Evolutionary conservation across 129 eudicot species (phyloP).

Genomic region (Logfia minima): DNA sequence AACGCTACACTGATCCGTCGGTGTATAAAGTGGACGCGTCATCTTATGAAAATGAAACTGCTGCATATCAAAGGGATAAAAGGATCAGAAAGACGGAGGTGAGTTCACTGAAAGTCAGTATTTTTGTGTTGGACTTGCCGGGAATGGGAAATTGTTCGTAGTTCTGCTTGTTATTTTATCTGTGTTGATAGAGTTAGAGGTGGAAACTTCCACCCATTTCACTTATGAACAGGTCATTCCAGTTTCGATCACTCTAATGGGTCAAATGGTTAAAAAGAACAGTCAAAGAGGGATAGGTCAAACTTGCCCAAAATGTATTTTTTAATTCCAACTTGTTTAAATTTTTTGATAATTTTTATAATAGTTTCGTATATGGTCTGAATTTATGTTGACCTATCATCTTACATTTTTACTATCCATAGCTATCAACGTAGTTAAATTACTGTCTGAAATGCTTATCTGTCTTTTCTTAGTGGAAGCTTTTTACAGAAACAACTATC

Average conservation of each 20-base stretch:
- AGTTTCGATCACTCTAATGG: background rate
- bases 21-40: conserved; percentile 70
- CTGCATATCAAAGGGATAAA: conserved; percentile 69
- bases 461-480: background rate
- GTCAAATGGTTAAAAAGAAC: background rate
- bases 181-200: conserved; percentile 5
- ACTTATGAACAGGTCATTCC: background rate
- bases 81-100: conserved; percentile 73
- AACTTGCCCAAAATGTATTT: background rate
- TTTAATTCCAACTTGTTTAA: background rate
- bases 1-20: conserved; percentile 93
- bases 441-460: background rate
- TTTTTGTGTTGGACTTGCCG: background rate
- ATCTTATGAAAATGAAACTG: conserved; percentile 38
- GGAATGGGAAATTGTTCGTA: background rate
- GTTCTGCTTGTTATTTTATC: conserved; percentile 1
- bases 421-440: too few relatives aligned
- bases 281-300: background rate
- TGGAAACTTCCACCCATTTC: background rate
- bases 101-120: conserved; percentile 18
- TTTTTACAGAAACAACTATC: conserved; percentile 8
- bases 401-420: background rate
- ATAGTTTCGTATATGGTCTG: too few relatives aligned
- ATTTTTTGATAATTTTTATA: too few relatives aligned
- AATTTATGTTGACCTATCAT: background rate